Percentiles rank a stretch among this genome's conserved stretches.
Evolutionary conservation across 2,329 filamentous ascomycete genomes (phyloP).

Genomic region (Mycogone perniciosa): DNA sequence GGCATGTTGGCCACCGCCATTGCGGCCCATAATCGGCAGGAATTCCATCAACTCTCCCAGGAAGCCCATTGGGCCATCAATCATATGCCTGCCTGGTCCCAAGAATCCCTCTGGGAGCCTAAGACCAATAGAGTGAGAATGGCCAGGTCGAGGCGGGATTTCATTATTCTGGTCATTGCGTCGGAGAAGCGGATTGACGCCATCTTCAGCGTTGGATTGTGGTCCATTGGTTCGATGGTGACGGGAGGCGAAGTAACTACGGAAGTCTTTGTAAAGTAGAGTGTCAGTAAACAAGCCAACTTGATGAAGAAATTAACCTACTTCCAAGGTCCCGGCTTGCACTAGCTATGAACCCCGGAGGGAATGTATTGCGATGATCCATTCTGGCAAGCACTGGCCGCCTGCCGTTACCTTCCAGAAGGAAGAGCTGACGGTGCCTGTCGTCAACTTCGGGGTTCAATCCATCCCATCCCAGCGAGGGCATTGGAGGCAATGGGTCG

Average conservation of each 20-base stretch:
- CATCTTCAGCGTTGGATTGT: conserved; percentile 64
- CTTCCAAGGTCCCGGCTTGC: conserved; percentile 49
- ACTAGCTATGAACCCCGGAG: conserved; percentile 46
- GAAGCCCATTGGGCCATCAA: conserved; percentile 48
- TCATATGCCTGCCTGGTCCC: conserved; percentile 29
- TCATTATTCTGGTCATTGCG: conserved; percentile 45
- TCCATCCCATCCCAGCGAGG: conserved; percentile 52
- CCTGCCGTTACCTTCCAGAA: conserved; percentile 46
- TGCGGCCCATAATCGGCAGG: conserved; percentile 40
- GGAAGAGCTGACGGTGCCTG: conserved; percentile 39
- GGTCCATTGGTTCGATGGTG: conserved; percentile 48
- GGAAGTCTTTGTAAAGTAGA: conserved; percentile 35
- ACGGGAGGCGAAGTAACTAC: conserved; percentile 40
- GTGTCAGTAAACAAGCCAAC: neutral
- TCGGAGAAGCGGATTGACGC: conserved; percentile 78
- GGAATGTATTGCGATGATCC: conserved; percentile 53
- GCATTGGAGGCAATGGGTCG: conserved; percentile 32
- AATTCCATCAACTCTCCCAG: conserved; percentile 52
- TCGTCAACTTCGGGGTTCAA: conserved; percentile 46
- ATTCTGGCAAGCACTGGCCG: conserved; percentile 28
- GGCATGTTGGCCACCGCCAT: conserved; percentile 42
- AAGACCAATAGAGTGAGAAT: conserved; percentile 49
- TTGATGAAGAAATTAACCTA: conserved; percentile 24
- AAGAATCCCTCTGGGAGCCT: conserved; percentile 43
- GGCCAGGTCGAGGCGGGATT: conserved; percentile 40